Conservation (phyloP, 208 protist genomes). For the Acanthamoeba triangularis region DNA sequence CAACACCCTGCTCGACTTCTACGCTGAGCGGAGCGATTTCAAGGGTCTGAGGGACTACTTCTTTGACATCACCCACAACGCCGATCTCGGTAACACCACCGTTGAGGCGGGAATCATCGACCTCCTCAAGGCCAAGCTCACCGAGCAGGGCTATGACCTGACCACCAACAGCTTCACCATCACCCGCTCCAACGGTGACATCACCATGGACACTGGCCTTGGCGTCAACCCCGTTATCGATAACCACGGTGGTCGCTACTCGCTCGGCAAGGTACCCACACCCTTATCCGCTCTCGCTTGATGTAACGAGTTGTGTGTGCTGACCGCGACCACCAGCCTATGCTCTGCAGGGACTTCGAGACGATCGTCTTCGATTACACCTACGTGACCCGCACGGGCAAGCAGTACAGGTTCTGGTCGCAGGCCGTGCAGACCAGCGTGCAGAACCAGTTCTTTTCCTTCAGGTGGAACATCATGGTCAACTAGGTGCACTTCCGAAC, state of each 20-base stretch:
- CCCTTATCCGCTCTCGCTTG: no score
- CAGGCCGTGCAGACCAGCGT: neutral
- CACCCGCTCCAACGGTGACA: constrained; percentile 23
- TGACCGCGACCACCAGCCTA: no score
- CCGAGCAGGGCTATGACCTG: neutral
- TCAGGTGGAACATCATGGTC: neutral
- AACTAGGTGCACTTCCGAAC: no score
- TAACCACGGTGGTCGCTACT: constrained; percentile 29
- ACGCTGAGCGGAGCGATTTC: neutral
- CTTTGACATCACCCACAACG: neutral
- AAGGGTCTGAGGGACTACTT: neutral
- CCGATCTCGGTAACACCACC: neutral
- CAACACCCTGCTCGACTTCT: neutral
- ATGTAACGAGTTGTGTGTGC: no score
- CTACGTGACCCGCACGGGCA: neutral
- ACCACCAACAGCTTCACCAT: constrained; percentile 18
- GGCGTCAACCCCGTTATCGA: constrained; percentile 24
- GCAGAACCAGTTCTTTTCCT: constrained; percentile 33
- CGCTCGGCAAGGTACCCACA: constrained; percentile 8
- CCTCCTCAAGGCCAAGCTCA: constrained; percentile 8
- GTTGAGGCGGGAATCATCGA: neutral
- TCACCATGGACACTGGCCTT: neutral
- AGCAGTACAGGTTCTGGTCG: neutral
- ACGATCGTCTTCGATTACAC: constrained; percentile 20
- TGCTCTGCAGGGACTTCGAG: constrained; percentile 34